Evolutionary conservation across 2,329 filamentous ascomycete species (phyloP), one percentile per base, ranked within the genome.

Genomic region (Hypomyces rosellus): DNA sequence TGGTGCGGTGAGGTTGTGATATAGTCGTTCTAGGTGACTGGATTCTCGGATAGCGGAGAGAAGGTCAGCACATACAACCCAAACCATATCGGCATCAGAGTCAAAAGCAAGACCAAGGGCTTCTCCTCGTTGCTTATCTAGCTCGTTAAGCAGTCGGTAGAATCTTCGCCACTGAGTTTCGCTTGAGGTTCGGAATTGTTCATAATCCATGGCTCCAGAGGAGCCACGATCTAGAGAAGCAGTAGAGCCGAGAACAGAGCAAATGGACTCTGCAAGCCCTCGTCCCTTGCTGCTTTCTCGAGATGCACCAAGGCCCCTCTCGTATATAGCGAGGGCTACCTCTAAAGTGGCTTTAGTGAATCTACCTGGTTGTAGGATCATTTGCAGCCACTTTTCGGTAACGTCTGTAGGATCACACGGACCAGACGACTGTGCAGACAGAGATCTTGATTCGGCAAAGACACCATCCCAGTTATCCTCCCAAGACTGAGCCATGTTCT

Each of bases 121-220:
- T 62, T 96, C 91, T 15, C 87, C 86, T 61, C 91, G 80, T 61
- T 89, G 85, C 61, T 87, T 90, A 64, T 97, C 90, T 38, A 99
- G 73, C 64, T 96, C 91, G 12, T 88, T 77, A 15, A 95, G 77
- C 15, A 97, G 77, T 33, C 90, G 84, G 71, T 90, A 96, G 67
- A 95, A 95, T 46, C 88, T 82, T 55, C 87, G 83, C 93, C 93
- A 99, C 65, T 96, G 90, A 11, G 80, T 77, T 62, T 93, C 86
- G 48, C 86, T 84, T 33, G 88, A 84, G 34, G 76, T 73, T 50
- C 86, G 80, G 64, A 91, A 93, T 51, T 84, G 78, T 20, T 86
- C 82, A 58, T 88, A 89, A 61, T 95, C 86, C 68, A 88, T 81
- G 25, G 78, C 78, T 13, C 82, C 82, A 13, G 81, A 76, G 9